Evolutionary conservation across 441 rosid species (phyloP).

Genomic region (Daphne laureola): DNA sequence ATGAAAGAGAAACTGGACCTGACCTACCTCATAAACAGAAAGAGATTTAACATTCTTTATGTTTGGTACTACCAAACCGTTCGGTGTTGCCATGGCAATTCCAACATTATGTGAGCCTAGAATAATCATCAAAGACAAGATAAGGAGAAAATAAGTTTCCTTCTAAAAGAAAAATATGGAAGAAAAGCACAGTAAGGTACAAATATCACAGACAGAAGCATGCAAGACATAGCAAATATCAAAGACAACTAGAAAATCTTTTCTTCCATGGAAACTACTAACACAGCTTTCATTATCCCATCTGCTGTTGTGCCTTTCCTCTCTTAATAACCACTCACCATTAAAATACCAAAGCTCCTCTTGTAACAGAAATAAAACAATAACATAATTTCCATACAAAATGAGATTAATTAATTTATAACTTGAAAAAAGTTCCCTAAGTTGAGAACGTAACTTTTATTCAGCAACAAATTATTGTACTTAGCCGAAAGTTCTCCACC

Average conservation of each 20-base stretch:
- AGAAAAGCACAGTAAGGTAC: conserved; percentile 1
- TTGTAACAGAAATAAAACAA: too few species aligned
- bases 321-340: too few species aligned
- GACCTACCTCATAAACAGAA: conserved; percentile 63
- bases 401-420: too few species aligned
- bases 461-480: too few species aligned
- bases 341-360: too few species aligned
- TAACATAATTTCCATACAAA: too few species aligned
- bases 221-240: background rate
- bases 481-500: too few species aligned
- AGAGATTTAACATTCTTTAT: conserved; percentile 83
- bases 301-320: too few species aligned
- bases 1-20: background rate
- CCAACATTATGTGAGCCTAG: conserved; percentile 90
- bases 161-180: background rate
- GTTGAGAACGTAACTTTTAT: too few species aligned
- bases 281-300: background rate
- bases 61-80: conserved; percentile 85
- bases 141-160: background rate
- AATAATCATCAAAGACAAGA: conserved; percentile 9
- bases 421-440: too few species aligned
- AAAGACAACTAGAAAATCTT: background rate
- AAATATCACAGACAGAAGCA: conserved; percentile 3
- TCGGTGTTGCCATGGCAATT: conserved; percentile 89
- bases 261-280: background rate